phyloP scores from a whole-genome alignment of 2,329 filamentous ascomycete genomes.

The Cordyceps farinosa region DNA sequence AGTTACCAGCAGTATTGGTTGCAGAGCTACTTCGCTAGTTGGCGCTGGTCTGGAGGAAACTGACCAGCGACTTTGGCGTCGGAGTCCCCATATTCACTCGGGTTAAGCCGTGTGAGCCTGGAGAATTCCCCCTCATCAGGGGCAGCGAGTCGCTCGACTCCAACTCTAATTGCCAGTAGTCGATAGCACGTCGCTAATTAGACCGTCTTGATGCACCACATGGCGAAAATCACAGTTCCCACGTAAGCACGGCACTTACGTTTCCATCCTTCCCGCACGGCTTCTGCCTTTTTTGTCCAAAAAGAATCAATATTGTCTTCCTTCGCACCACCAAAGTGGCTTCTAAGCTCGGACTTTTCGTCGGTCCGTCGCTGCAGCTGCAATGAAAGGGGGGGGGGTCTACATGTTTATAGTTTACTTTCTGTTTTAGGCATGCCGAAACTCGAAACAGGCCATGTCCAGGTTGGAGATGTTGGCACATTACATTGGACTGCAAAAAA shows the following conservation, averaged over 20 bases:
- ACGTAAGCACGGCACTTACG: conserved; percentile 27
- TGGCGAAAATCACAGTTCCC: conserved; percentile 33
- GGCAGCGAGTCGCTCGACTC: background rate
- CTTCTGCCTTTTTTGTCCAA: background rate
- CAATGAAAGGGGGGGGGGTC: background rate
- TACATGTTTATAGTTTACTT: background rate
- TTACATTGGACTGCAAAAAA: background rate
- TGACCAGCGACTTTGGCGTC: background rate
- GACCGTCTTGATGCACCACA: background rate
- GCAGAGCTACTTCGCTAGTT: no score
- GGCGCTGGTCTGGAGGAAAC: background rate
- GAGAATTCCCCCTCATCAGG: background rate
- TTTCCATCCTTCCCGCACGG: background rate
- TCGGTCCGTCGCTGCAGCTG: background rate
- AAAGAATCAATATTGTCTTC: background rate
- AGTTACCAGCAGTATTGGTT: no score
- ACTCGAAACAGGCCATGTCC: background rate
- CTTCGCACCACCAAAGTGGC: background rate
- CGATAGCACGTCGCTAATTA: background rate
- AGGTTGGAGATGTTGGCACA: background rate
- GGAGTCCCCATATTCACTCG: background rate
- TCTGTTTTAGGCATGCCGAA: background rate
- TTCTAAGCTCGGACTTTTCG: no score
- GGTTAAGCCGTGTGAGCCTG: background rate
- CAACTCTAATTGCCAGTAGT: background rate